A percentile compares a stretch with the other conserved stretches of the same genome.
phyloP scores from a whole-genome alignment of 2,329 filamentous ascomycete species.

The Tolypocladium tropicale region DNA sequence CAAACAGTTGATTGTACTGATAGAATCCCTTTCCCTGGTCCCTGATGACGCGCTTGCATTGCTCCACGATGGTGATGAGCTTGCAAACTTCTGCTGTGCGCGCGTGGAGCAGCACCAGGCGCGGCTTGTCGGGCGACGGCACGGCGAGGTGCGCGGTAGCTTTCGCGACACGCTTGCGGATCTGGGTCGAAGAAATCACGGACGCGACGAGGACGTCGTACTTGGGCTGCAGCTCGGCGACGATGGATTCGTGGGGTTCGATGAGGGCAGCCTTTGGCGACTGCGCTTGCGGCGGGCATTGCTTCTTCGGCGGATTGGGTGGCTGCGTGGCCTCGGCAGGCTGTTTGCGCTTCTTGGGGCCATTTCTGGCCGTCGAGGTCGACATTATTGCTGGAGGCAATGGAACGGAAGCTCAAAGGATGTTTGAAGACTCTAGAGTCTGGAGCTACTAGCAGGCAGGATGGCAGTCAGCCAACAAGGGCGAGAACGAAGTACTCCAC shows the following conservation, averaged over 20 bases:
- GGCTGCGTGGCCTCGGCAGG: neutral
- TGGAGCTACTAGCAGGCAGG: neutral
- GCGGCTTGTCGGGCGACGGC: slow-evolving; percentile 9
- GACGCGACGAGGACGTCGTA: slow-evolving; percentile 42
- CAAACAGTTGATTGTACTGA: slow-evolving; percentile 48
- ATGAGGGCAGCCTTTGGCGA: slow-evolving; percentile 13
- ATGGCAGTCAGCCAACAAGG: neutral
- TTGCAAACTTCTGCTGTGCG: slow-evolving; percentile 47
- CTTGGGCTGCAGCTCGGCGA: slow-evolving; percentile 31
- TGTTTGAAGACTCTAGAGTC: neutral
- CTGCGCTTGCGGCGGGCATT: slow-evolving; percentile 2
- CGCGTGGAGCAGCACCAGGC: slow-evolving; percentile 39
- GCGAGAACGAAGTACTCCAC: neutral
- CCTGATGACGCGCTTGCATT: slow-evolving; percentile 46
- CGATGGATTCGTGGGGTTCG: slow-evolving; percentile 30
- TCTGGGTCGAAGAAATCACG: slow-evolving; percentile 50
- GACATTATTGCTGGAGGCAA: slow-evolving; percentile 2
- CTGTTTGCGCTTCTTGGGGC: slow-evolving; percentile 5
- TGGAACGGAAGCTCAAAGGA: neutral
- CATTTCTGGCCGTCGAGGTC: neutral
- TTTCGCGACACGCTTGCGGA: slow-evolving; percentile 41
- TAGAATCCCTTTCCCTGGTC: slow-evolving; percentile 37
- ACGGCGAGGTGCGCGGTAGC: slow-evolving; percentile 32
- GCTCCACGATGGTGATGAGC: slow-evolving; percentile 58
- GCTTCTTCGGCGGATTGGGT: slow-evolving; percentile 3